Evolutionary conservation across 179 eudicot species (phyloP), one percentile per base, ranked within the genome.

Genomic region (Patellifolia procumbens): DNA sequence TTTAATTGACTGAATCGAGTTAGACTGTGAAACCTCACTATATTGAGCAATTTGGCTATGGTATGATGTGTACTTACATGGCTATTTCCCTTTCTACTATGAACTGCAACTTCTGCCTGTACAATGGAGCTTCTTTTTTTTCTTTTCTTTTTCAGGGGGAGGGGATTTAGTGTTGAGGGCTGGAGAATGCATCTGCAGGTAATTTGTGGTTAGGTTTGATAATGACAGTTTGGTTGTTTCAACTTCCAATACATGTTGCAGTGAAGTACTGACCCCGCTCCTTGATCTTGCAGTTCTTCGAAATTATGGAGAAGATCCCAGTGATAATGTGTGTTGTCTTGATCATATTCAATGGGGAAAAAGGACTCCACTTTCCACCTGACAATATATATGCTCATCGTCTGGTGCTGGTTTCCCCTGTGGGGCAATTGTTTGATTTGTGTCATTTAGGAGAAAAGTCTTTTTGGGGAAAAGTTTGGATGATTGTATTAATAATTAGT

Each of bases 341-440:
- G 28, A 31, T 26, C 55, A 24, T 59, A 32, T 73, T 61, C 5
- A 24, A 39, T 28, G 34, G 48, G 28, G 51, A 20, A 39, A 52
- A 65, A 70, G 51, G 22, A 31, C 58, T 53, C 17, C 42, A 59
- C 31, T 39, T 61, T 71, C 31, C 28, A 8, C 39, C 66, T 39
- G 13, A 48, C 34, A 58, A 49, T 58, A 15, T n/a, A 22, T 48
- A 20, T 20, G n/a, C 31, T n/a, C 31, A 22, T 63, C 32, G 48
- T 43, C 17, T 65, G 31, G 68, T 72, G 51, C 55, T 55, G 77
- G 55, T 76, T 65, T 55, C 19, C 73, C 31, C 37, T 24, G 49
- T 31, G 79, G 80, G 75, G 48, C 62, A 78, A 16, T 60, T 32
- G 56, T 72, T 65, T 60, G 60, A 68, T n/a, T 59, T 35, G 46